Evolutionary conservation across 2,329 filamentous ascomycete species (phyloP).

Genomic region (Myriosclerotinia scirpicola): DNA sequence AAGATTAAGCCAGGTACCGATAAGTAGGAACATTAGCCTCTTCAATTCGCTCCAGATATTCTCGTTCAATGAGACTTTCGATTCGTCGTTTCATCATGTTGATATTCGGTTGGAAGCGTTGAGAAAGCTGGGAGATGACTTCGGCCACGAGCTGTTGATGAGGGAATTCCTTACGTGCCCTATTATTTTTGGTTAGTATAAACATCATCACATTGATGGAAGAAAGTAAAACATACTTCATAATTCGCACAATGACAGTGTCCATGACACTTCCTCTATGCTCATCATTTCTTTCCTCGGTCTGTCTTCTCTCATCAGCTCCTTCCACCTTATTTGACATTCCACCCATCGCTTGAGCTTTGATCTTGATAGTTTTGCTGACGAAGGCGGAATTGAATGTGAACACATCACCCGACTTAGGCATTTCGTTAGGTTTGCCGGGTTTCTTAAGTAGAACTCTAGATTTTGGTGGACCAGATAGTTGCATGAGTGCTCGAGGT

Average conservation of each 20-base stretch:
- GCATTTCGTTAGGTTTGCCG: slow-evolving; percentile 66
- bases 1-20: slow-evolving; percentile 63
- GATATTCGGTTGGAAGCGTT: slow-evolving; percentile 74
- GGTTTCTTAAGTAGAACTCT: slow-evolving; percentile 79
- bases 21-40: slow-evolving; percentile 62
- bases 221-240: slow-evolving; percentile 62
- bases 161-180: slow-evolving; percentile 69
- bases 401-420: slow-evolving; percentile 73
- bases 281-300: slow-evolving; percentile 74
- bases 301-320: slow-evolving; percentile 64
- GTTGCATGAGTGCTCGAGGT: slow-evolving; percentile 73
- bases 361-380: slow-evolving; percentile 83
- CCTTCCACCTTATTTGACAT: slow-evolving; percentile 83
- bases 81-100: slow-evolving; percentile 79
- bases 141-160: slow-evolving; percentile 71
- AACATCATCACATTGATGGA: background rate
- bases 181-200: slow-evolving; percentile 47
- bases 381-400: slow-evolving; percentile 78
- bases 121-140: slow-evolving; percentile 66
- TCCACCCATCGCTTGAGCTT: slow-evolving; percentile 77
- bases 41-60: slow-evolving; percentile 78
- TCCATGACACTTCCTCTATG: slow-evolving; percentile 70
- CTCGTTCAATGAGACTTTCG: slow-evolving; percentile 72
- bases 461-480: slow-evolving; percentile 81
- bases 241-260: slow-evolving; percentile 76